These are phyloP conservation scores for Colletotrichum shisoi DNA, from an alignment of 2,329 filamentous ascomycete genomes.

Conservation along the genomic window DNA sequence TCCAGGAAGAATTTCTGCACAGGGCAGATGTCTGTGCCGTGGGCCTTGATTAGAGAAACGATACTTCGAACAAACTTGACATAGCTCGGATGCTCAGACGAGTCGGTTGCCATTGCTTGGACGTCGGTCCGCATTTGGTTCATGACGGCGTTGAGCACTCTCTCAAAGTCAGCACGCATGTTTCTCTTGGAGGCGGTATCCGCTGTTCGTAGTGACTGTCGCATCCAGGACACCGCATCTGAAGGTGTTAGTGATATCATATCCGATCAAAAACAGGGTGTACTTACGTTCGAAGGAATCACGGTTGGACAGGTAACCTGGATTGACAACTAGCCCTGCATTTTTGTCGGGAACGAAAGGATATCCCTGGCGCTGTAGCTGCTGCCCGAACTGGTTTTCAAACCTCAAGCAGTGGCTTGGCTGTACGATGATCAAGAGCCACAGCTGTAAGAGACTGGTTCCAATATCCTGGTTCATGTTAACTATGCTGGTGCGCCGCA, in stretches of 20 bases:
- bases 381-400: conserved; percentile 59
- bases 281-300: conserved; percentile 58
- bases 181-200: conserved; percentile 48
- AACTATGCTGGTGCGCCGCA: conserved; percentile 10
- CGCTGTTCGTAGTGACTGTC: conserved; percentile 55
- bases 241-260: conserved; percentile 7
- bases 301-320: conserved; percentile 59
- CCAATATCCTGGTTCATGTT: conserved; percentile 49
- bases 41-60: conserved; percentile 62
- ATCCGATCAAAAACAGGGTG: neutral
- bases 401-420: conserved; percentile 57
- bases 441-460: conserved; percentile 60
- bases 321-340: conserved; percentile 49
- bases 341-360: conserved; percentile 55
- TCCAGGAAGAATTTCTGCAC: conserved; percentile 66
- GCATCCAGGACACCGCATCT: conserved; percentile 59
- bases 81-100: conserved; percentile 55
- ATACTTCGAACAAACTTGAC: conserved; percentile 62
- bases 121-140: conserved; percentile 63
- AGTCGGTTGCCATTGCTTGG: conserved; percentile 47
- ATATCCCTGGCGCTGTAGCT: conserved; percentile 54
- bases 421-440: conserved; percentile 61
- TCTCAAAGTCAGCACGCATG: conserved; percentile 53
- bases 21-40: conserved; percentile 61
- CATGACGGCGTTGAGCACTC: conserved; percentile 59